These are phyloP conservation scores for Termitomyces sp. DNA, from an alignment of 768 basidiomycete genomes.

Conservation along the genomic window DNA sequence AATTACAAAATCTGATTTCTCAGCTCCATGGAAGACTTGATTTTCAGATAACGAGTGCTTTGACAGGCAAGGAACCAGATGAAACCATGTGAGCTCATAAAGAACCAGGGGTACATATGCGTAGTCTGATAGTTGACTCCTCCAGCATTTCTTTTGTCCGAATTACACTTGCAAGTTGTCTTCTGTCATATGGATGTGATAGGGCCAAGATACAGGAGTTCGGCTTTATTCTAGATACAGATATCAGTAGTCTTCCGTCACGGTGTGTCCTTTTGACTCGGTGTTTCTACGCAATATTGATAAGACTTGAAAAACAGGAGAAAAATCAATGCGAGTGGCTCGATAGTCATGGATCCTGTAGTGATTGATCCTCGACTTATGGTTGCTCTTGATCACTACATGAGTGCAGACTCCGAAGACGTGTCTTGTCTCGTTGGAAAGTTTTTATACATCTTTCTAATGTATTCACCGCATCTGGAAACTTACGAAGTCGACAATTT, in stretches of 20 bases:
- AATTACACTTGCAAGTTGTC: conserved; percentile 53
- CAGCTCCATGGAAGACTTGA: conserved; percentile 42
- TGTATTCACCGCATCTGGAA: conserved; percentile 55
- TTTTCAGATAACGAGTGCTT: conserved; percentile 29
- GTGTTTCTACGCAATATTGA: neutral
- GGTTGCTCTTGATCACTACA: conserved; percentile 45
- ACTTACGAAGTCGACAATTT: conserved; percentile 71
- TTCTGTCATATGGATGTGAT: conserved; percentile 66
- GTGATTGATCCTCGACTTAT: conserved; percentile 55
- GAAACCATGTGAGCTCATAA: conserved; percentile 30
- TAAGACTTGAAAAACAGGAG: conserved; percentile 30
- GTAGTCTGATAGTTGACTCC: neutral
- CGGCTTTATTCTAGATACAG: conserved; percentile 43
- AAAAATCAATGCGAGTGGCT: conserved; percentile 37
- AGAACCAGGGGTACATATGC: neutral
- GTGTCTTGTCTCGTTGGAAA: conserved; percentile 51
- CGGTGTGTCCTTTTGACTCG: conserved; percentile 35
- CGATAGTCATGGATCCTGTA: conserved; percentile 50
- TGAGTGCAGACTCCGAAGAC: conserved; percentile 42
- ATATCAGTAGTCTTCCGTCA: conserved; percentile 48
- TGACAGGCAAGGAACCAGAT: conserved; percentile 25
- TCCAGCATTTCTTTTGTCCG: conserved; percentile 46
- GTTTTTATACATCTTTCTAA: conserved; percentile 58
- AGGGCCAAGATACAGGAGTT: conserved; percentile 37
- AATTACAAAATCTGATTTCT: conserved; percentile 47